These are phyloP conservation scores for Lipomyces lipofer DNA, from an alignment of 805 yeast species.

Conservation along the genomic window DNA sequence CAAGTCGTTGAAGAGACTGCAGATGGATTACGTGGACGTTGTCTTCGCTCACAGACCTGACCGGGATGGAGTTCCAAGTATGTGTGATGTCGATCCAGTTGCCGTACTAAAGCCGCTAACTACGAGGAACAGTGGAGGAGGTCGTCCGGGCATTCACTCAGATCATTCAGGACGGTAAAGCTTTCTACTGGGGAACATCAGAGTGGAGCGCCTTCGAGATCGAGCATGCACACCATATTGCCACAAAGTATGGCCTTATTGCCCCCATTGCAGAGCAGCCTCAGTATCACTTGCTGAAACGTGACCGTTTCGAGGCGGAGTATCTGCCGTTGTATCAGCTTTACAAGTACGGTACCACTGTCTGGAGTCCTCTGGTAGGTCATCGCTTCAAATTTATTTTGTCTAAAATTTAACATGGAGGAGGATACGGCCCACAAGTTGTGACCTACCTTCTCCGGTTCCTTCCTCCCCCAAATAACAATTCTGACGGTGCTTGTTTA, in stretches of 20 bases:
- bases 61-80: slow-evolving; percentile 32
- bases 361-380: slow-evolving; percentile 36
- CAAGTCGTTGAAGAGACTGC: slow-evolving; percentile 36
- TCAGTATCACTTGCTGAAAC: slow-evolving; percentile 34
- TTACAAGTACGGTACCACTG: slow-evolving; percentile 40
- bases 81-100: too few species aligned
- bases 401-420: background rate
- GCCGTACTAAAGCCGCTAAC: too few species aligned
- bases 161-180: slow-evolving; percentile 39
- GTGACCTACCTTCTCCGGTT: too few species aligned
- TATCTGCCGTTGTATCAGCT: slow-evolving; percentile 36
- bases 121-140: too few species aligned
- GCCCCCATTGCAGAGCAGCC: slow-evolving; percentile 41
- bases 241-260: slow-evolving; percentile 37
- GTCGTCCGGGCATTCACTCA: slow-evolving; percentile 40
- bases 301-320: slow-evolving; percentile 38
- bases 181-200: slow-evolving; percentile 40
- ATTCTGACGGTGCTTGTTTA: too few species aligned
- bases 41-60: slow-evolving; percentile 41
- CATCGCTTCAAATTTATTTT: background rate
- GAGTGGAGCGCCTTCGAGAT: slow-evolving; percentile 41
- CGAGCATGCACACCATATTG: slow-evolving; percentile 40
- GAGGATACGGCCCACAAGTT: too few species aligned
- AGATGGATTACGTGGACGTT: slow-evolving; percentile 39
- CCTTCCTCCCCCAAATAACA: too few species aligned